Evolutionary conservation across 2,329 filamentous ascomycete genomes (phyloP), one percentile per base, ranked within the genome.

Genomic region (Septoria petroselini): DNA sequence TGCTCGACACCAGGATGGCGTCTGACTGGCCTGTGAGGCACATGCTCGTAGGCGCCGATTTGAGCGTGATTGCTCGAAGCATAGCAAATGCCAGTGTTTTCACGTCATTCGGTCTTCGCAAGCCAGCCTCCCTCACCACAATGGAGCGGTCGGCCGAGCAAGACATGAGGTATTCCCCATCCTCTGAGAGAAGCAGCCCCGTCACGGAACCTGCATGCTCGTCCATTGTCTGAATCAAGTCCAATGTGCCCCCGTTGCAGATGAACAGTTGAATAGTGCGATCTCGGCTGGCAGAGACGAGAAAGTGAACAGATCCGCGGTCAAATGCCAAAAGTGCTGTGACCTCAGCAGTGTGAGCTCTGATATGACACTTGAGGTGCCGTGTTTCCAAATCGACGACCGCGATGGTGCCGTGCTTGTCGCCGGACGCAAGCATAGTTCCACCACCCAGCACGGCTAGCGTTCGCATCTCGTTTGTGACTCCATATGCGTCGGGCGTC

Each of bases 241-340:
- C 80, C 8, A 69, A 53, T n/a, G 50, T 44, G 9, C 51, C 48
- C 11, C 57, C 50, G 8, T 35, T 50, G 68, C 94, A 85, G 2
- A 70, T 71, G 65, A 96, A 97, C n/a, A 98, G 73, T 67, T 98
- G 93, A 1, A 91, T 81, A n/a, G 86, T 95, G 42, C 93, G 84
- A 69, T 98, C 93, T 58, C 93, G 80, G 29, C 89, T 88, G 65
- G 86, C 91, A 8, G 85, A 90, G 14, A 88, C 91, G 59, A 97
- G 76, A 38, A 95, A 73, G 29, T 82, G 78, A 39, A 73, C 76
- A 1, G 78, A 74, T 1, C 78, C 75, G 37, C 77, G 76, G 59
- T 88, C 81, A 61, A 83, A 82, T 3, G 94, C 76, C 15, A 84
- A 81, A 58, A 97, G 85, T 60, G 86, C 86, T 31, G 88, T 88